phyloP scores from a whole-genome alignment of 2,329 filamentous ascomycete species.

The Diplocarpon mali region DNA sequence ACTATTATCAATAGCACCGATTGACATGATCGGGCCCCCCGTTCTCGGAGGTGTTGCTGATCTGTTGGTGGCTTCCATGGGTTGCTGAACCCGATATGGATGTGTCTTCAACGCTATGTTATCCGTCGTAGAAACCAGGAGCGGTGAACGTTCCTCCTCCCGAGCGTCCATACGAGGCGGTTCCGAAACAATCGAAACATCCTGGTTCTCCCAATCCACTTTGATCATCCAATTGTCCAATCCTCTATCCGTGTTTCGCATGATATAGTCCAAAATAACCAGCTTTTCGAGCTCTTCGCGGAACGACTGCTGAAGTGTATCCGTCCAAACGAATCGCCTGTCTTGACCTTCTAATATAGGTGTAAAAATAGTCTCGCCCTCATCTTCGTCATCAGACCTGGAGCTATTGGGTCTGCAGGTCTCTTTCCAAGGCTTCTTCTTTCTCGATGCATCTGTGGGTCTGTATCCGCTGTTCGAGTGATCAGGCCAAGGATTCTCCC shows the following conservation, averaged over 20 bases:
- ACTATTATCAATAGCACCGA: conserved; percentile 96
- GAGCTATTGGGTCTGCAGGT: conserved; percentile 57
- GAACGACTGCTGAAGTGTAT: conserved; percentile 78
- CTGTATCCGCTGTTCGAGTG: conserved; percentile 57
- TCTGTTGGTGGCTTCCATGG: conserved; percentile 64
- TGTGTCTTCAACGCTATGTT: conserved; percentile 32
- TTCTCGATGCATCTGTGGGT: conserved; percentile 53
- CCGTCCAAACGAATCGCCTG: conserved; percentile 68
- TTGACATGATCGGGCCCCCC: conserved; percentile 43
- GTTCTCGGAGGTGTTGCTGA: conserved; percentile 28
- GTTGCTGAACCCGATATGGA: conserved; percentile 68
- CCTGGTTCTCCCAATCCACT: conserved; percentile 74
- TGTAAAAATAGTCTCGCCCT: conserved; percentile 38
- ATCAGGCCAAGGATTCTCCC: conserved; percentile 95
- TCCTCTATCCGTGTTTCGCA: conserved; percentile 95
- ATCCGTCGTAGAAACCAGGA: conserved; percentile 29
- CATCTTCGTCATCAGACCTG: conserved; percentile 46
- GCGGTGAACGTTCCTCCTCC: conserved; percentile 40
- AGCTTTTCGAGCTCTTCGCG: conserved; percentile 93
- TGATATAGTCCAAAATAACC: conserved; percentile 96
- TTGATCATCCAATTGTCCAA: conserved; percentile 99
- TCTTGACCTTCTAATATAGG: conserved; percentile 15
- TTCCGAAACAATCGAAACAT: conserved; percentile 78
- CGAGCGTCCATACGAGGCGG: conserved; percentile 55
- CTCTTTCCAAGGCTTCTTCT: conserved; percentile 67